Conservation (phyloP, 208 protist species). For the Entamoeba invadens region DNA sequence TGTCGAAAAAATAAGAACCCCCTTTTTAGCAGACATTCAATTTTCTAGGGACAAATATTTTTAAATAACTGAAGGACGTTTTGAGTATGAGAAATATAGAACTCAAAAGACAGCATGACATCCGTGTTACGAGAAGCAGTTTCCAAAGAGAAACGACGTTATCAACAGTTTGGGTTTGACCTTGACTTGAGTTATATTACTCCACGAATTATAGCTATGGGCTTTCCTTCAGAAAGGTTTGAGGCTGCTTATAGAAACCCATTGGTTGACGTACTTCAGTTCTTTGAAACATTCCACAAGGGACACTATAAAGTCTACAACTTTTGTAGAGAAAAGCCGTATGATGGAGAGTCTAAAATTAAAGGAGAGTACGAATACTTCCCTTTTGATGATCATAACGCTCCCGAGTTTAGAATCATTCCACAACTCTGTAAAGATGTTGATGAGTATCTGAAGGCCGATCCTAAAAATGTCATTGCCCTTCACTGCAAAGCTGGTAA, state of each 20-base stretch:
- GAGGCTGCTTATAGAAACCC: constrained; percentile 75
- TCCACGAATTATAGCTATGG: constrained; percentile 48
- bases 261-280: constrained; percentile 37
- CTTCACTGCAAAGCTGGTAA: constrained; percentile 20
- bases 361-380: constrained; percentile 28
- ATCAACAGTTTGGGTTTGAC: constrained; percentile 37
- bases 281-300: constrained; percentile 63
- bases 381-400: constrained; percentile 48
- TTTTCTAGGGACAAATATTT: too few species aligned
- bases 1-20: too few species aligned
- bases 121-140: neutral
- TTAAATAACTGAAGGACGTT: too few species aligned
- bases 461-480: neutral
- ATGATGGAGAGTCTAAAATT: constrained; percentile 39
- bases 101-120: neutral
- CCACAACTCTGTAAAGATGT: neutral
- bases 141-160: neutral
- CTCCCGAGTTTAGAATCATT: neutral
- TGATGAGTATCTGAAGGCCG: neutral
- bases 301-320: constrained; percentile 58
- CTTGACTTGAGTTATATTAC: constrained; percentile 50
- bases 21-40: too few species aligned
- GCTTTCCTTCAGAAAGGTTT: constrained; percentile 37
- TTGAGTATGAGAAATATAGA: too few species aligned
- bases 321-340: constrained; percentile 41